These are phyloP conservation scores for Gastrolobium villosum DNA, from an alignment of 306 rosid genomes.

Conservation along the genomic window DNA sequence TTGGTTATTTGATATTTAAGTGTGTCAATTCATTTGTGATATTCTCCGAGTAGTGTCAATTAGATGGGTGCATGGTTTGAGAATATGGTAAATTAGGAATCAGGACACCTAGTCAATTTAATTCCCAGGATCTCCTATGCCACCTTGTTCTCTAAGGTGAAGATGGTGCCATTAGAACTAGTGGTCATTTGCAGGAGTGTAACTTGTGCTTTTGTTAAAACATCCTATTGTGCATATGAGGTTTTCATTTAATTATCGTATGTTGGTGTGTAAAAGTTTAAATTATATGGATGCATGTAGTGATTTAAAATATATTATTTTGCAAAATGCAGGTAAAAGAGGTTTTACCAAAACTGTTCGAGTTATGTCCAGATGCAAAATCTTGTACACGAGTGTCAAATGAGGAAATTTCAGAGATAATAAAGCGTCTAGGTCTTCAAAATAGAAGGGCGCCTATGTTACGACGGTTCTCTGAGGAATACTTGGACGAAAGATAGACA, in stretches of 20 bases:
- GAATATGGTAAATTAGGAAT: not conserved
- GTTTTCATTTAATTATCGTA: slow-evolving; percentile 11
- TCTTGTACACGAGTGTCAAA: slow-evolving; percentile 58
- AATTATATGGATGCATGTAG: not conserved
- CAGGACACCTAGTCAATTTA: not conserved
- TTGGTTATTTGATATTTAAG: not conserved
- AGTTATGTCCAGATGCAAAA: slow-evolving; percentile 74
- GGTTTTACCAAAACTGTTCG: slow-evolving; percentile 57
- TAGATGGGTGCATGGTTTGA: too few relatives aligned
- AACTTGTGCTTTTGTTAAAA: not conserved
- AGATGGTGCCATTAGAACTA: not conserved
- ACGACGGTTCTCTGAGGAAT: slow-evolving; percentile 66
- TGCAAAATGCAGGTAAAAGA: slow-evolving; percentile 56
- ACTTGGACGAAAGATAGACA: slow-evolving; percentile 71
- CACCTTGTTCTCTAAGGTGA: not conserved
- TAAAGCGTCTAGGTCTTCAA: slow-evolving; percentile 65
- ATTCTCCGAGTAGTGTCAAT: too few relatives aligned
- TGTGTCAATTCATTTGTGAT: not conserved
- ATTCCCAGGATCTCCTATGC: not conserved
- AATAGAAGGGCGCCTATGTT: slow-evolving; percentile 60
- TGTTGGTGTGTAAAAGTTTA: not conserved
- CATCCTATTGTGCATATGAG: not conserved
- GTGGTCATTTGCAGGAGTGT: not conserved
- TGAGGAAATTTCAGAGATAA: slow-evolving; percentile 58
- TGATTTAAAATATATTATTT: slow-evolving; percentile 26